phyloP scores from a whole-genome alignment of 768 basidiomycete species.

The Piloderma croceum region DNA sequence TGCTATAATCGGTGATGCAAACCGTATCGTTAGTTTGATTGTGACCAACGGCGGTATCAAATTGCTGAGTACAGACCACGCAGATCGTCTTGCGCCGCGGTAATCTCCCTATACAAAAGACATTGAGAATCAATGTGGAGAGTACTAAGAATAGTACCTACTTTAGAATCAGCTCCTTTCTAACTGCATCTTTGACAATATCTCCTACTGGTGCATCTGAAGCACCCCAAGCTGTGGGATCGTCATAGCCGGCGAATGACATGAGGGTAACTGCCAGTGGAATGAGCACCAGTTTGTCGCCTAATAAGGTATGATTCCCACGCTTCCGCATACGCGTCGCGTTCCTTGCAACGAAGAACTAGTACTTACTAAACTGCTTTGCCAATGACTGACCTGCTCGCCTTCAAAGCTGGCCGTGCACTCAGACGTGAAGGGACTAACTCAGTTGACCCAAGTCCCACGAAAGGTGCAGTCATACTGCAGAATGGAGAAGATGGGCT shows the following conservation, averaged over 20 bases:
- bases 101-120: constrained; percentile 58
- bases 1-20: constrained; percentile 35
- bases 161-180: constrained; percentile 76
- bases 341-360: constrained; percentile 14
- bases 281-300: too few species aligned
- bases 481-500: constrained; percentile 69
- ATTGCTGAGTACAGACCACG: constrained; percentile 43
- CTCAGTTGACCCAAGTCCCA: constrained; percentile 57
- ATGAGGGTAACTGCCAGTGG: constrained; percentile 22
- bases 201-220: constrained; percentile 45
- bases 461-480: constrained; percentile 70
- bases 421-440: constrained; percentile 63
- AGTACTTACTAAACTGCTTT: too few species aligned
- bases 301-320: too few species aligned
- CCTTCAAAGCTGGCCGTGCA: constrained; percentile 71
- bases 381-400: constrained; percentile 42
- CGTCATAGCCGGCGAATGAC: constrained; percentile 41
- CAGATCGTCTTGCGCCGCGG: constrained; percentile 70
- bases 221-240: constrained; percentile 47
- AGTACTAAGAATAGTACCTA: constrained; percentile 35
- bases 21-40: constrained; percentile 1
- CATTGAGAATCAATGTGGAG: constrained; percentile 4
- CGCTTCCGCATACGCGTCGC: too few species aligned
- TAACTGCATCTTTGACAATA: constrained; percentile 68
- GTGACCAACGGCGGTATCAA: not conserved